These are phyloP conservation scores for Quercus agrifolia DNA, from an alignment of 306 rosid genomes.

Conservation along the genomic window DNA sequence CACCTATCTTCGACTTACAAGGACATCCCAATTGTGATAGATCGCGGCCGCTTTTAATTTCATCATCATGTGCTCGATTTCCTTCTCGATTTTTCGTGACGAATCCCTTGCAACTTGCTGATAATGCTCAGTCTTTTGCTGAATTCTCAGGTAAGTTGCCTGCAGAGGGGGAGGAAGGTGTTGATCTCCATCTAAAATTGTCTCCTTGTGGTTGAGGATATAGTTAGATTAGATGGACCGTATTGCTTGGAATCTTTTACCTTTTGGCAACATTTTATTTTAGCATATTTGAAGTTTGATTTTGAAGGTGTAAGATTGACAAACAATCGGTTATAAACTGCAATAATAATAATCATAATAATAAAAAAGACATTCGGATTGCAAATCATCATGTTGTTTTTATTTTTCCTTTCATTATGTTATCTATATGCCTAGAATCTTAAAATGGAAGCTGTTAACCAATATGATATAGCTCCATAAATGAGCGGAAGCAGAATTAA, in stretches of 20 bases:
- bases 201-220: conserved; percentile 28
- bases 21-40: background rate
- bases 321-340: background rate
- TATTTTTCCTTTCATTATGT: background rate
- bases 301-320: background rate
- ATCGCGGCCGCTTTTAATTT: conserved; percentile 10
- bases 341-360: background rate
- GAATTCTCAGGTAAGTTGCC: conserved; percentile 9
- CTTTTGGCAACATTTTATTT: background rate
- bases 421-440: no score
- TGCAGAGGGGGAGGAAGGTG: conserved; percentile 24
- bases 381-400: background rate
- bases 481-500: no score
- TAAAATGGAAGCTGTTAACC: no score
- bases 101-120: conserved; percentile 9
- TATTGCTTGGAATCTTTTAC: background rate
- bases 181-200: conserved; percentile 61
- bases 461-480: no score
- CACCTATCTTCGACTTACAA: background rate
- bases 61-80: background rate
- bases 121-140: background rate
- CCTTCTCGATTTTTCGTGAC: conserved; percentile 20
- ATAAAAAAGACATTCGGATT: background rate
- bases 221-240: background rate
- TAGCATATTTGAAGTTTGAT: background rate